Conservation (phyloP, 2,329 filamentous ascomycete genomes). For the Exophiala mesophila region DNA sequence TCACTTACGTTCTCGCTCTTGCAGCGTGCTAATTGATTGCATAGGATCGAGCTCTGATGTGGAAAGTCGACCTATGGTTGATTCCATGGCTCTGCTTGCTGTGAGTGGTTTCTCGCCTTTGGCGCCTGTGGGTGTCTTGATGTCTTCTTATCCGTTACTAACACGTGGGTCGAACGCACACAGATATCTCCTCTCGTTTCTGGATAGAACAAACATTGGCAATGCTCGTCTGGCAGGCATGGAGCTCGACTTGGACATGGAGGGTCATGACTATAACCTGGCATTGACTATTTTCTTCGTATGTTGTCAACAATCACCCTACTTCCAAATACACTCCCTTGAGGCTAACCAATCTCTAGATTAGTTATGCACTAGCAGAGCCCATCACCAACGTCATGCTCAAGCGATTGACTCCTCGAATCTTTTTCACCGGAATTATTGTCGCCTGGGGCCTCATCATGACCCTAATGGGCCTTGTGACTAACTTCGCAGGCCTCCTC, state of each 20-base stretch:
- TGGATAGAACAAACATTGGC: constrained; percentile 35
- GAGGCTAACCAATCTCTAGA: constrained; percentile 61
- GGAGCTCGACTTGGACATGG: constrained; percentile 27
- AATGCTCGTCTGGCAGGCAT: constrained; percentile 33
- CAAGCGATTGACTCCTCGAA: constrained; percentile 67
- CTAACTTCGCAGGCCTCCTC: constrained; percentile 40
- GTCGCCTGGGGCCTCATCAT: constrained; percentile 42
- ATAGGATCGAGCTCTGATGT: constrained; percentile 39
- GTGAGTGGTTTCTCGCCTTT: too few species aligned
- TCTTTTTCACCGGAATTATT: constrained; percentile 75
- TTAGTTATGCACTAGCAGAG: constrained; percentile 76
- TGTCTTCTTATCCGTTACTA: too few species aligned
- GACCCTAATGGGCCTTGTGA: constrained; percentile 21
- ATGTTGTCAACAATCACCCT: not conserved
- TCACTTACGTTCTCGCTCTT: not conserved
- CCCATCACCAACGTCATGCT: constrained; percentile 71
- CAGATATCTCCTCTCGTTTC: constrained; percentile 30
- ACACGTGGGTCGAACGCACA: not conserved
- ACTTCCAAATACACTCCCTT: not conserved
- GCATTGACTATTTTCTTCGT: constrained; percentile 64
- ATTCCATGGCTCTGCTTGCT: constrained; percentile 23
- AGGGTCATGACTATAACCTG: constrained; percentile 19
- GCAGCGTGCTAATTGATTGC: not conserved
- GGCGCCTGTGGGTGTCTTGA: too few species aligned
- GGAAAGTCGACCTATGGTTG: constrained; percentile 26